Conservation (phyloP, 192 early-diverging fungal genomes). For the Backusella sp. region DNA sequence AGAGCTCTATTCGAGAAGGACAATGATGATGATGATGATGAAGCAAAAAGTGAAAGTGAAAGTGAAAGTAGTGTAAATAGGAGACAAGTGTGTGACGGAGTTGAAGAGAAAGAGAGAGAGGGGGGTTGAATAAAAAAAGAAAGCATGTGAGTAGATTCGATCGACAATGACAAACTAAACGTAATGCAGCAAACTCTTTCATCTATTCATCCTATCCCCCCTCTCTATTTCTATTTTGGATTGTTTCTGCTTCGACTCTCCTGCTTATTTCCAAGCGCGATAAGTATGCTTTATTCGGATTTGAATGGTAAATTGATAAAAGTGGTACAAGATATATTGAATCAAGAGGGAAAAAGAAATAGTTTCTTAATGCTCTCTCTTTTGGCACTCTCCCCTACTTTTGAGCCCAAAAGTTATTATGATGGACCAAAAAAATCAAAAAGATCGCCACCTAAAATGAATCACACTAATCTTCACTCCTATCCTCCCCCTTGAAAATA, state of each 20-base stretch:
- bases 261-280: not conserved
- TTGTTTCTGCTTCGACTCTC: not conserved
- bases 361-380: not conserved
- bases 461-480: not conserved
- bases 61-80: not conserved
- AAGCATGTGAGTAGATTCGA: not conserved
- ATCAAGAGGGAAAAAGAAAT: not conserved
- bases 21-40: too few relatives aligned
- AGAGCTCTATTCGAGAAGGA: too few relatives aligned
- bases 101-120: not conserved
- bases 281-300: not conserved
- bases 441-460: conserved; percentile 1
- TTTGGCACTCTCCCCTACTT: not conserved
- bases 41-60: not conserved
- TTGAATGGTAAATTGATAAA: not conserved
- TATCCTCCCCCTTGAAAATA: not conserved
- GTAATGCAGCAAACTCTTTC: not conserved
- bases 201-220: not conserved
- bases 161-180: conserved; percentile 4
- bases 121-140: not conserved
- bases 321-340: not conserved
- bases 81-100: not conserved
- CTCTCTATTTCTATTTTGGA: not conserved
- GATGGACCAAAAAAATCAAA: not conserved
- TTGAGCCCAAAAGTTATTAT: not conserved